Evolutionary conservation across 441 rosid species (phyloP), one percentile per base, ranked within the genome.

Genomic region (Eugenia klotzschiana): DNA sequence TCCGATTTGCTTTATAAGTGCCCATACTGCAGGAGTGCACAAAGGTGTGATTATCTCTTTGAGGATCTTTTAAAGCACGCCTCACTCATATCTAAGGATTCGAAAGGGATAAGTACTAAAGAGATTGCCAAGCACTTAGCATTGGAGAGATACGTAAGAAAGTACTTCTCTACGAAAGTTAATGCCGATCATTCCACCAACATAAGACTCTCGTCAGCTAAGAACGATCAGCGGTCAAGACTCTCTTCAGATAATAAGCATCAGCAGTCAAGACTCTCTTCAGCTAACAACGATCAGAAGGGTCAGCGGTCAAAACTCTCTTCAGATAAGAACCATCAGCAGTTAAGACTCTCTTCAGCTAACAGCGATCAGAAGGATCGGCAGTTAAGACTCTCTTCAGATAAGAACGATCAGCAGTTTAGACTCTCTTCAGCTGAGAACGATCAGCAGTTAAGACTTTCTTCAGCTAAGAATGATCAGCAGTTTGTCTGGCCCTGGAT

Each of bases 401-500:
- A 10, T 5, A 29, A 46, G 14, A 0, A 79, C 0, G n/a, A 64
- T 64, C n/a, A 60, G 23, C 41, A 60, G 23, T 29, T 60, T 2
- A 29, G 1, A 26, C 33, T 26, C 2, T 60, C 41, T 60, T 60
- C 73, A 60, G 41, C 41, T 15, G 18, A 60, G 22, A 29, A 60
- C 1, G 41, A 60, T 60, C 23, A 8, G 23, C 41, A 60, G 73
- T 60, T 7, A 2, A 29, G 13, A 29, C 74, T 60, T 3, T 60
- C 74, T 60, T 29, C 43, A 60, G 43, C 74, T 2, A 8, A 33
- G n/a, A 64, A 64, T 3, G 43, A 86, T 69, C 87, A 81, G 81
- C 74, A 86, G 87, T 93, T 86, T 89, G 96, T 92, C 79, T 85
- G 90, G 89, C 98, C 98, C 8, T 93, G 94, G 91, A 87, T 86